Percentiles rank a stretch among this genome's conserved stretches.
These are phyloP conservation scores for Sclerotinia glacialis DNA, from an alignment of 2,329 filamentous ascomycete genomes.

Conservation along the genomic window DNA sequence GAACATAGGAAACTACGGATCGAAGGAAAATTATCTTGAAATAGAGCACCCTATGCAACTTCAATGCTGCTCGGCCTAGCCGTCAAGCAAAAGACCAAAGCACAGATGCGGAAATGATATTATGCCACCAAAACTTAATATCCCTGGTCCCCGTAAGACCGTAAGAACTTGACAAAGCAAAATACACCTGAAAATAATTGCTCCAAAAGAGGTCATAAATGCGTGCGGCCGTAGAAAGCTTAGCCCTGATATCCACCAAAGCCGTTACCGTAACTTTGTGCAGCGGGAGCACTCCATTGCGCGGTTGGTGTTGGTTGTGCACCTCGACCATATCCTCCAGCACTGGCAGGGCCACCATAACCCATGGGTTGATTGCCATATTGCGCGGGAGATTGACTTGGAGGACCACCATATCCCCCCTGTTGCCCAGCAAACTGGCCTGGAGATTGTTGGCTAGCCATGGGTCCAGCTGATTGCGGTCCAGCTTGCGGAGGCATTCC, in stretches of 20 bases:
- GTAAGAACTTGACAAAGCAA: slow-evolving; percentile 27
- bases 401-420: slow-evolving; percentile 61
- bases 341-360: slow-evolving; percentile 70
- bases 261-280: slow-evolving; percentile 60
- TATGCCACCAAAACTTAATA: slow-evolving; percentile 32
- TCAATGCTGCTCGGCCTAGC: slow-evolving; percentile 35
- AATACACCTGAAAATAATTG: slow-evolving; percentile 25
- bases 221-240: slow-evolving; percentile 18
- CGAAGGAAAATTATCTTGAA: slow-evolving; percentile 35
- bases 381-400: slow-evolving; percentile 59
- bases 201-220: slow-evolving; percentile 22
- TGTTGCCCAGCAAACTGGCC: slow-evolving; percentile 60
- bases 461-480: slow-evolving; percentile 41
- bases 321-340: slow-evolving; percentile 81
- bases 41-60: slow-evolving; percentile 35
- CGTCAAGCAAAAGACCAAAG: slow-evolving; percentile 28
- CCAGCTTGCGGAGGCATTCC: slow-evolving; percentile 51
- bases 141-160: slow-evolving; percentile 29
- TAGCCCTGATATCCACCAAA: slow-evolving; percentile 63
- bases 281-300: slow-evolving; percentile 51
- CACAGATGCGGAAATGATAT: slow-evolving; percentile 32
- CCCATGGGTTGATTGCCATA: slow-evolving; percentile 68
- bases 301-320: slow-evolving; percentile 45
- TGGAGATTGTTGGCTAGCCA: slow-evolving; percentile 43
- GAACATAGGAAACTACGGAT: slow-evolving; percentile 35